These are phyloP conservation scores for Suillus occidentalis DNA, from an alignment of 768 basidiomycete species.

Conservation along the genomic window DNA sequence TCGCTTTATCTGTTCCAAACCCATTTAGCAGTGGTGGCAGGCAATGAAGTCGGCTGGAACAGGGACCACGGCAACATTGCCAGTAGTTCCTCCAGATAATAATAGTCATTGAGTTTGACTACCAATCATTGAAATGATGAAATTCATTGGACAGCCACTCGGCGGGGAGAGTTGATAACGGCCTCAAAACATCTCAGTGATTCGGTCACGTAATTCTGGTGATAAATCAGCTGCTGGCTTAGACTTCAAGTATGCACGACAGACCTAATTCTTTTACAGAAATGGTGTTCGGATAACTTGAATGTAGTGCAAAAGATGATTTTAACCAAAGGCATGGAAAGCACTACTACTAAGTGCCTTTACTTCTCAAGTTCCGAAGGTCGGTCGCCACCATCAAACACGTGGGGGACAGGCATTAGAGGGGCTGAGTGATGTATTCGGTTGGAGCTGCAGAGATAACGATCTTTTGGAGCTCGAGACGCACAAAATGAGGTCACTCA, in stretches of 20 bases:
- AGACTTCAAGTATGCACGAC: neutral
- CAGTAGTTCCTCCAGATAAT: neutral
- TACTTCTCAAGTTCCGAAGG: neutral
- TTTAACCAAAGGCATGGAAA: neutral
- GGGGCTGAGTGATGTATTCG: neutral
- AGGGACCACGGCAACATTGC: neutral
- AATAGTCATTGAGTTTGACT: neutral
- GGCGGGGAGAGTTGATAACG: neutral
- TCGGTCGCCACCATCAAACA: neutral
- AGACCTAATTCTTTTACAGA: neutral
- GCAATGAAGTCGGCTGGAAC: neutral
- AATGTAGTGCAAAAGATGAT: neutral
- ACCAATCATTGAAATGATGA: neutral
- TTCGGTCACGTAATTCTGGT: neutral
- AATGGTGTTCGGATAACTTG: neutral
- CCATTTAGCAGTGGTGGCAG: neutral
- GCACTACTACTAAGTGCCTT: neutral
- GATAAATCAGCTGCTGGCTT: neutral
- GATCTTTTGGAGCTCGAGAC: neutral
- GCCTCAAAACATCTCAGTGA: neutral
- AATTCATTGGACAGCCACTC: neutral
- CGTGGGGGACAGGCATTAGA: neutral
- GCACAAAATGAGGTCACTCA: neutral
- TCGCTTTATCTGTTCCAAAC: neutral
- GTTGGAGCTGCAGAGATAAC: neutral